phyloP scores from a whole-genome alignment of 495 filamentous ascomycete genomes.

The Penicillium lagena region DNA sequence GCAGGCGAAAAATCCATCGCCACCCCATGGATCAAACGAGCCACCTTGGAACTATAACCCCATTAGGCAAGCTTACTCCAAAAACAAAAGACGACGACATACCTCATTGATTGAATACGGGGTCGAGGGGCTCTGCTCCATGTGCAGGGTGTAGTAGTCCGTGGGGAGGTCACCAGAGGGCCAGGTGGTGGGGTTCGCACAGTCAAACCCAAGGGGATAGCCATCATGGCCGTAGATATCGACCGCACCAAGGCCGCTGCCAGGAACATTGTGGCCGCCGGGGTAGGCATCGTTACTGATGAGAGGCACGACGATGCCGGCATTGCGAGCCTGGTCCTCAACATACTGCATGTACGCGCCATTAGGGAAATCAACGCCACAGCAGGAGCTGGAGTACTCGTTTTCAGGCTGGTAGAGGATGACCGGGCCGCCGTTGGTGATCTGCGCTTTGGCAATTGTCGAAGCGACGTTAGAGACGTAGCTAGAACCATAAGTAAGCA shows the following conservation, averaged over 20 bases:
- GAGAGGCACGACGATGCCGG: slow-evolving; percentile 66
- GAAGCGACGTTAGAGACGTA: slow-evolving; percentile 42
- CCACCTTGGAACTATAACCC: slow-evolving; percentile 59
- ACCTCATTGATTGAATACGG: slow-evolving; percentile 63
- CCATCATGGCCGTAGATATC: slow-evolving; percentile 76
- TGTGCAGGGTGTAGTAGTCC: slow-evolving; percentile 40
- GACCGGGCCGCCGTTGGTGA: slow-evolving; percentile 72
- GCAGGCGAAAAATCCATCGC: slow-evolving; percentile 59
- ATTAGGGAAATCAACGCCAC: slow-evolving; percentile 46
- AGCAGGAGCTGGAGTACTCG: slow-evolving; percentile 53
- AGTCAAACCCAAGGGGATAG: slow-evolving; percentile 65
- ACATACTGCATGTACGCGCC: slow-evolving; percentile 63
- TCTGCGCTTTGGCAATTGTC: slow-evolving; percentile 66
- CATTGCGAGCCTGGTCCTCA: slow-evolving; percentile 58
- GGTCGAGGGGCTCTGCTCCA: slow-evolving; percentile 54
- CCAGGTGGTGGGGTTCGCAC: slow-evolving; percentile 47
- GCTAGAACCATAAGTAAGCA: slow-evolving; percentile 10
- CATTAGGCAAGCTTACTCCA: slow-evolving; percentile 3
- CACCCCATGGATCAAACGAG: slow-evolving; percentile 73
- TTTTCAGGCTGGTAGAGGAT: slow-evolving; percentile 78
- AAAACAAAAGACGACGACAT: slow-evolving; percentile 2
- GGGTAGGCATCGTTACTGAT: slow-evolving; percentile 67
- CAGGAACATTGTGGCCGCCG: slow-evolving; percentile 58
- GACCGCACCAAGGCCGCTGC: slow-evolving; percentile 53
- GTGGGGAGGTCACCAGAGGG: slow-evolving; percentile 39